These are phyloP conservation scores for Xylaria hypoxylon DNA, from an alignment of 2,329 filamentous ascomycete genomes.

Conservation along the genomic window DNA sequence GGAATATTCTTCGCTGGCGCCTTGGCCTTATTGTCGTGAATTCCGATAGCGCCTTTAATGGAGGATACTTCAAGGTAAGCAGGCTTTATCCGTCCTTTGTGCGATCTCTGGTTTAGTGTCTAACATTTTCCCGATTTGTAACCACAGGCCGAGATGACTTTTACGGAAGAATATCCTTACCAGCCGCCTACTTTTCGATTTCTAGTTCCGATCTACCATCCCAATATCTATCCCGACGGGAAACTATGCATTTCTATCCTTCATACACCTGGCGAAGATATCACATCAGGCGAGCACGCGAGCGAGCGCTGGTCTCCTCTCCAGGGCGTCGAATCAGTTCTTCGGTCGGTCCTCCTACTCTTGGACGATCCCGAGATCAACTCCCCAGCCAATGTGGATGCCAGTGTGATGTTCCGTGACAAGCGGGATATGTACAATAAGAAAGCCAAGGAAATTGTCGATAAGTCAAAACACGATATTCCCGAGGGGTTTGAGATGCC, in stretches of 20 bases:
- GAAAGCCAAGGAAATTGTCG: constrained; percentile 76
- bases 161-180: constrained; percentile 90
- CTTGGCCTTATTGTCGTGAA: constrained; percentile 93
- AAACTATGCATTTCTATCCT: constrained; percentile 97
- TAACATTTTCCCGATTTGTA: constrained; percentile 7
- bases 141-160: constrained; percentile 80
- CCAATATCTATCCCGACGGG: constrained; percentile 93
- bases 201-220: constrained; percentile 81
- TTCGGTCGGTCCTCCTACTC: constrained; percentile 90
- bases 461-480: constrained; percentile 80
- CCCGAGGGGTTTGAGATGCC: constrained; percentile 86
- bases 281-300: constrained; percentile 89
- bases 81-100: not conserved
- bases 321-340: constrained; percentile 92
- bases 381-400: constrained; percentile 95
- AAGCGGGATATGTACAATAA: constrained; percentile 75
- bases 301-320: constrained; percentile 94
- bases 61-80: constrained; percentile 83
- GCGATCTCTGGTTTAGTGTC: not conserved
- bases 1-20: constrained; percentile 89
- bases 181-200: constrained; percentile 91
- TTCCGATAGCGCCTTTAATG: constrained; percentile 89
- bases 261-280: constrained; percentile 89
- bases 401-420: constrained; percentile 86
- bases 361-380: constrained; percentile 94